Percentiles rank a stretch among this genome's conserved stretches.
Conservation (phyloP, 225 moss, liverwort and hornwort genomes). For the Antitrichia curtipendula region DNA sequence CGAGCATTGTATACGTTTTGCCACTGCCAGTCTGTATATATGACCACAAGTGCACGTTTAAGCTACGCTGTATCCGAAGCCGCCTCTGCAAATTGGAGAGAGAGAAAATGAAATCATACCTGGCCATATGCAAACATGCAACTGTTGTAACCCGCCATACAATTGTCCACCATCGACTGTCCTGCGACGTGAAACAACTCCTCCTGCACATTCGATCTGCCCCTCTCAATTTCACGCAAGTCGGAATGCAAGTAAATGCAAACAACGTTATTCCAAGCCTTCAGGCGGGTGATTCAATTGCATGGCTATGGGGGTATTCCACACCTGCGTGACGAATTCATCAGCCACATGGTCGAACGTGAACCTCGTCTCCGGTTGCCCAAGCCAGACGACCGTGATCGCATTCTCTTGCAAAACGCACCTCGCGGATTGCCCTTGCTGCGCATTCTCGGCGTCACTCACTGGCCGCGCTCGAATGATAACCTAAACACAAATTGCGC, state of each 20-base stretch:
- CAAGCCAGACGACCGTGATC: constrained; percentile 64
- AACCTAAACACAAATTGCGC: constrained; percentile 23
- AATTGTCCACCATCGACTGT: constrained; percentile 76
- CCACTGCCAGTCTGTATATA: constrained; percentile 29
- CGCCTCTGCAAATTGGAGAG: background rate
- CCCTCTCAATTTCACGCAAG: background rate
- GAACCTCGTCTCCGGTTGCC: constrained; percentile 65
- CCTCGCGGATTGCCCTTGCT: constrained; percentile 32
- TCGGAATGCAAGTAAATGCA: background rate
- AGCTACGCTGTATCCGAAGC: background rate
- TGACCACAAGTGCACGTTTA: background rate
- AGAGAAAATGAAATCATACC: background rate
- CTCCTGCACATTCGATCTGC: constrained; percentile 22
- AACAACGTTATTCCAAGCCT: background rate
- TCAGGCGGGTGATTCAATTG: background rate
- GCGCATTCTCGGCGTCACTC: constrained; percentile 36
- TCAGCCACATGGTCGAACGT: constrained; percentile 82
- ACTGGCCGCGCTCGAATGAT: constrained; percentile 70
- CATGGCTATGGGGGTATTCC: background rate
- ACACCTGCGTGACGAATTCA: constrained; percentile 70
- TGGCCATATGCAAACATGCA: constrained; percentile 96
- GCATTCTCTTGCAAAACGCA: constrained; percentile 64
- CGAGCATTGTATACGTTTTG: constrained; percentile 46
- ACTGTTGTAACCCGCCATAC: constrained; percentile 85
- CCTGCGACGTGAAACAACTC: constrained; percentile 66